Percentiles rank a stretch among this genome's conserved stretches.
phyloP scores from a whole-genome alignment of 768 basidiomycete genomes.

The Dioszegia aurantiaca region DNA sequence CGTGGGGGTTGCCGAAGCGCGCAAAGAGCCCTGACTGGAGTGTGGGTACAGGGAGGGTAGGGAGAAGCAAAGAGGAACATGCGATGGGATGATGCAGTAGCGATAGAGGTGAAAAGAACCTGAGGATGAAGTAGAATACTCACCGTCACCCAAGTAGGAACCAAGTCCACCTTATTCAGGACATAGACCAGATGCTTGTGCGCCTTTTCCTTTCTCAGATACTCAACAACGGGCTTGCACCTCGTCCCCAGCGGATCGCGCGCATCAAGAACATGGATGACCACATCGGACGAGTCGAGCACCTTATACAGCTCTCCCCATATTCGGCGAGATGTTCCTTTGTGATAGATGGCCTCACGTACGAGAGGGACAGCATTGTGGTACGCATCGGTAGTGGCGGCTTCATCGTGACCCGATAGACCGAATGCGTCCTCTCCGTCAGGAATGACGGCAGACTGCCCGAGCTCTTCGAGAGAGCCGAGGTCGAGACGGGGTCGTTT shows the following conservation, averaged over 20 bases:
- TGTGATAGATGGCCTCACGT: slow-evolving; percentile 90
- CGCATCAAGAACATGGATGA: slow-evolving; percentile 92
- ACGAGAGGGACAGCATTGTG: slow-evolving; percentile 46
- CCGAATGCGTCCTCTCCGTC: slow-evolving; percentile 53
- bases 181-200: slow-evolving; percentile 96
- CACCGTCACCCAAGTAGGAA: slow-evolving; percentile 98
- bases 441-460: slow-evolving; percentile 48
- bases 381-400: slow-evolving; percentile 32
- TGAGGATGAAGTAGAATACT: slow-evolving; percentile 45
- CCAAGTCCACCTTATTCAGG: slow-evolving; percentile 97
- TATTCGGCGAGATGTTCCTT: slow-evolving; percentile 91
- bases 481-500: slow-evolving; percentile 82
- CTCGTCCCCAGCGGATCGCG: slow-evolving; percentile 92
- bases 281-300: slow-evolving; percentile 95
- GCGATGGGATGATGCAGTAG: too few relatives aligned
- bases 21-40: slow-evolving; percentile 56
- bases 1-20: slow-evolving; percentile 34
- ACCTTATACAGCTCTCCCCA: slow-evolving; percentile 99
- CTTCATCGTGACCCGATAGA: slow-evolving; percentile 14
- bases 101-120: too few relatives aligned
- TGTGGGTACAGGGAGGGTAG: slow-evolving; percentile 46
- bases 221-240: slow-evolving; percentile 89
- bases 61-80: slow-evolving; percentile 12
- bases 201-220: slow-evolving; percentile 89
- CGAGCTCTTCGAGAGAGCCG: slow-evolving; percentile 88